Base-by-base conservation (phyloP, 371 early-diverging fungal genomes). In the Basidiobolus meristosporus region DNA sequence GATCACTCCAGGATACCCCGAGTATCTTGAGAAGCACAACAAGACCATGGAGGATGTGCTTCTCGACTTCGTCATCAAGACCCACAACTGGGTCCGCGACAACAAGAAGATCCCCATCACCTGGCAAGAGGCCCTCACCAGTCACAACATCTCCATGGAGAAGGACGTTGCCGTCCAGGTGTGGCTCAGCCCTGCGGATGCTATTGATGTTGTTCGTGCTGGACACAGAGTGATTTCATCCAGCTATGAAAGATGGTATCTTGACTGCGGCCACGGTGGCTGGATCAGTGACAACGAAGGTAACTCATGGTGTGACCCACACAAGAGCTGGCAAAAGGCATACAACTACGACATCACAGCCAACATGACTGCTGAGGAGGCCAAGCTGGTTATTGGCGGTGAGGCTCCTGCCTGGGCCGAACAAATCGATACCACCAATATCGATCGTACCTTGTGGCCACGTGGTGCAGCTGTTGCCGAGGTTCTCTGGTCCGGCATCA, bases 311-410 rank as follows among this genome's bases (percentile, higher is more conserved):
- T 82, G 83, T 46, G 67, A 61, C 36, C 82, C 83, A 14, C 80
- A 63, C 64, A 84, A 84, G 68, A 63, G 68, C 19, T 82, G 82
- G 82, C 77, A 78, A 61, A 70, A 71, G 35, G 70, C 81, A 10
- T 84, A 84, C 48, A 53, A 59, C 31, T 84, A 65, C 47, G 80
- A 82, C 38, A 62, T 31, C 34, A 6, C 34, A 12, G 44, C 46
- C n/a, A 54, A 54, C 43, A 21, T 47, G 39, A 50, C 47, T 30
- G 32, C 41, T 19, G 2, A n/a, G n/a, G n/a, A n/a, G n/a, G n/a
- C n/a, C n/a, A n/a, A n/a, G n/a, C n/a, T n/a, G n/a, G n/a, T n/a
- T n/a, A n/a, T 65, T 11, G 68, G 68, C 31, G 65, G 59, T 10
- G 75, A 74, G 40, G 78, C 65, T 15, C 66, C 73, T 16, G 32